phyloP scores from a whole-genome alignment of 2,329 filamentous ascomycete genomes.

The Ophiosphaerella korrae region DNA sequence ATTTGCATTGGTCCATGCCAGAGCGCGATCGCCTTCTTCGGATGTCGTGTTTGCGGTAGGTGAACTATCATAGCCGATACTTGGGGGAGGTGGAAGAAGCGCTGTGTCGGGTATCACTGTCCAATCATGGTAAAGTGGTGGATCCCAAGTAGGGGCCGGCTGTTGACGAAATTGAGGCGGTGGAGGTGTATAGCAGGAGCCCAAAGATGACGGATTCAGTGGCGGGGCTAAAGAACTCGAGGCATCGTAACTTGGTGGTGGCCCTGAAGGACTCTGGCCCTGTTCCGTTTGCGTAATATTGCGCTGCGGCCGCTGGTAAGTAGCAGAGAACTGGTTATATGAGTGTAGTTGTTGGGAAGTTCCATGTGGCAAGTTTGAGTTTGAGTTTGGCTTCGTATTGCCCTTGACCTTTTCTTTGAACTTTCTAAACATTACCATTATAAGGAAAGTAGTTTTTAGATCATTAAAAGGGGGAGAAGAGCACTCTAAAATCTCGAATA shows the following conservation, averaged over 20 bases:
- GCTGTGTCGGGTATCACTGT: constrained; percentile 73
- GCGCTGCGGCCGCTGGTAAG: constrained; percentile 22
- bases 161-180: constrained; percentile 34
- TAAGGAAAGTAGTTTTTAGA: no score
- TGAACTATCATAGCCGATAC: constrained; percentile 68
- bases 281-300: constrained; percentile 23
- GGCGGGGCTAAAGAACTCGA: constrained; percentile 23
- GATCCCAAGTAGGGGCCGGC: constrained; percentile 46
- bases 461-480: no score
- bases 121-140: constrained; percentile 73
- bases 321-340: constrained; percentile 32
- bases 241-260: constrained; percentile 31
- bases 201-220: constrained; percentile 17
- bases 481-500: no score
- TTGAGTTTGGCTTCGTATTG: constrained; percentile 8
- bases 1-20: constrained; percentile 67
- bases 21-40: constrained; percentile 67
- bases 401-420: constrained; percentile 42
- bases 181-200: constrained; percentile 21
- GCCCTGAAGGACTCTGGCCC: constrained; percentile 37
- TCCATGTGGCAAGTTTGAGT: constrained; percentile 19
- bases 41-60: constrained; percentile 72
- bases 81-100: constrained; percentile 73
- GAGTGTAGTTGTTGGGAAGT: constrained; percentile 28
- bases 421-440: constrained; percentile 39